Percentiles rank a stretch among this genome's conserved stretches.
Evolutionary conservation across 139 green algal species (phyloP).

Genomic region (Astrephomene gubernaculifera): DNA sequence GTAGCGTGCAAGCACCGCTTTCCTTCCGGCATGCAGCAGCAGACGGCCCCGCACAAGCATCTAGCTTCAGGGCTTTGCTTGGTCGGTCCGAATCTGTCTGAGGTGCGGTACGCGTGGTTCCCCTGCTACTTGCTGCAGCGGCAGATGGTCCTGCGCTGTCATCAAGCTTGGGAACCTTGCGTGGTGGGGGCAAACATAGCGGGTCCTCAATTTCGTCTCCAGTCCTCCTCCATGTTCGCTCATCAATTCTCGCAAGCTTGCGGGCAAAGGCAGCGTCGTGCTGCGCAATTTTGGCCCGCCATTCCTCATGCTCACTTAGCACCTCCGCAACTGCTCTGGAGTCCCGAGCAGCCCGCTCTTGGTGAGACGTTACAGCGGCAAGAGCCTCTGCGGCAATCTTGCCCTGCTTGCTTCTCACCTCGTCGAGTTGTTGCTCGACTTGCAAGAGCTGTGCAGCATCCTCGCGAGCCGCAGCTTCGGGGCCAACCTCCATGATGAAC

Average conservation of each 20-base stretch:
- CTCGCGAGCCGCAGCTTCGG: neutral
- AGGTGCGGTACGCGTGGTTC: neutral
- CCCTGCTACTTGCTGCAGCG: neutral
- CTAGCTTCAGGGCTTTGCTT: no score
- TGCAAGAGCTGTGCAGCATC: neutral
- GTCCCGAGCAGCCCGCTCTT: neutral
- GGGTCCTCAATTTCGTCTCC: conserved; percentile 9
- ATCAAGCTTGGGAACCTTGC: neutral
- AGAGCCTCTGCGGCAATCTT: neutral
- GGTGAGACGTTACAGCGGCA: no score
- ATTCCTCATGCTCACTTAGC: neutral
- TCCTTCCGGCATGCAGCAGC: no score
- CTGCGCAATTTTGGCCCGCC: neutral
- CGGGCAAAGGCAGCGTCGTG: conserved; percentile 24
- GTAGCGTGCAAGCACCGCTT: no score
- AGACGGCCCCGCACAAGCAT: no score
- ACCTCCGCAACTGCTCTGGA: neutral
- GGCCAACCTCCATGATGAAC: neutral
- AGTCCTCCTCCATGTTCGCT: neutral
- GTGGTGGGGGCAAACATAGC: neutral
- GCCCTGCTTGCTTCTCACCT: neutral
- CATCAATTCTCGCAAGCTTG: neutral
- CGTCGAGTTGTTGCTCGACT: neutral
- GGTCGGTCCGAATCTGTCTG: no score
- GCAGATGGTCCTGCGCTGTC: neutral